Evolutionary conservation across 495 filamentous ascomycete genomes (phyloP), one percentile per base, ranked within the genome.

Genomic region (Hypoxylon rickii): DNA sequence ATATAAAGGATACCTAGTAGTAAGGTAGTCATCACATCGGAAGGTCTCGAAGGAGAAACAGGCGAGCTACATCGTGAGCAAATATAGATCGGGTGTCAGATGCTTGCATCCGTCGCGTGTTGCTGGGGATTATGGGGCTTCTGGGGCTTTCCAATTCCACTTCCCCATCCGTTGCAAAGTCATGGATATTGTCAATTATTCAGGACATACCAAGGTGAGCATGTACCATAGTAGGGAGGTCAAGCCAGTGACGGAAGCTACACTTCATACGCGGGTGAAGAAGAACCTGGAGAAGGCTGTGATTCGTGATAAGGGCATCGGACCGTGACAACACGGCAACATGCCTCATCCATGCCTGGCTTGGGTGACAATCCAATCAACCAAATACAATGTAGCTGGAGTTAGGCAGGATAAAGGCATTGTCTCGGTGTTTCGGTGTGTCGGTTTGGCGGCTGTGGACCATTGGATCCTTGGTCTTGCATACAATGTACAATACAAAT

Each of bases 291-390:
- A 24, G 44, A 32, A 51, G 51, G 58, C 36, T 49, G 48, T 58
- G 44, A 63, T 58, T 50, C 17, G 53, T 44, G 39, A 63, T 49
- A 31, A 32, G 33, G 45, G 43, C 53, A 40, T 63, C 59, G 59
- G 59, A 63, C 58, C 53, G 59, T 54, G 49, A 57, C 59, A 51
- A 49, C 42, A 52, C 53, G 59, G 53, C 53, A 63, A 45, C 44
- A 54, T 52, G 26, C 59, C 49, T 57, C 45, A 54, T 63, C 59
- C 53, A 61, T 58, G 49, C n/a, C n/a, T n/a, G n/a, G n/a, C n/a
- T n/a, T n/a, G n/a, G n/a, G n/a, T n/a, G 32, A 51, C 51, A 58
- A 51, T 39, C 43, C n/a, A n/a, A n/a, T n/a, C n/a, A n/a, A 29
- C 24, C 4, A 29, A 4, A 4, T 10, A 29, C 24, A 4, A 29